Base-by-base conservation (phyloP, 805 yeast genomes). In the Lipomyces yamadae region DNA sequence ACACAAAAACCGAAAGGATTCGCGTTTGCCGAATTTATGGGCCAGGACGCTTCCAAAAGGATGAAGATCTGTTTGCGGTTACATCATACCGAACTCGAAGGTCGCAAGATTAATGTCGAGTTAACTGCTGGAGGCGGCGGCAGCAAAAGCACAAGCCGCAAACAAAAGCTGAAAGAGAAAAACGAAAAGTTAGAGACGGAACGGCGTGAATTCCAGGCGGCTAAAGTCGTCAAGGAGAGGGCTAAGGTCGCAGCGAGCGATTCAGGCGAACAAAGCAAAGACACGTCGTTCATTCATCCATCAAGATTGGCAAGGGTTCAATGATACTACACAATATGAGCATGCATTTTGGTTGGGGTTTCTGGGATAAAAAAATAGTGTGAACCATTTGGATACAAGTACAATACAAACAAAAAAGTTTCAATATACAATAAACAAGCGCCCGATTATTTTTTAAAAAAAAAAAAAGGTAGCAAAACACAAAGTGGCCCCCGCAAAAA, bases 61-160 rank as follows among this genome's bases (percentile, higher is more conserved):
- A 88, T 95, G 88, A 97, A 92, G 74, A 82, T 85, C 57, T 98
- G 98, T 0, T 81, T 95, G 72, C 82, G 89, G 70, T 84, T 90
- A 82, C 97, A 95, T 77, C 97, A 91, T 78, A 83, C 94, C 2
- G 73, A 81, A 8, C 76, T 94, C 70, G 83, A 85, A 65, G 83
- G 84, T 56, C 83, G 97, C 72, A 91, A 88, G 76, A 93, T 95
- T 74, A 95, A 95, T 75, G 98, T 95, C 45, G 99, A 95, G 77
- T 83, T 95, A 73, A 95, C 98, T 1, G 99, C 92, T 60, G 99
- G 99, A 64, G 99, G 99, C 54, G 99, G 99, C 58, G 75, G 75
- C 58, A 75, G 75, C 6, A 98, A 98, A 64, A 87, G 96, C 8
- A 80, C 83, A 66, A 82, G 80, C 63, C 74, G 83, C 13, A 64